Evolutionary conservation across 2,329 filamentous ascomycete genomes (phyloP).

Genomic region (Fusarium humuli): DNA sequence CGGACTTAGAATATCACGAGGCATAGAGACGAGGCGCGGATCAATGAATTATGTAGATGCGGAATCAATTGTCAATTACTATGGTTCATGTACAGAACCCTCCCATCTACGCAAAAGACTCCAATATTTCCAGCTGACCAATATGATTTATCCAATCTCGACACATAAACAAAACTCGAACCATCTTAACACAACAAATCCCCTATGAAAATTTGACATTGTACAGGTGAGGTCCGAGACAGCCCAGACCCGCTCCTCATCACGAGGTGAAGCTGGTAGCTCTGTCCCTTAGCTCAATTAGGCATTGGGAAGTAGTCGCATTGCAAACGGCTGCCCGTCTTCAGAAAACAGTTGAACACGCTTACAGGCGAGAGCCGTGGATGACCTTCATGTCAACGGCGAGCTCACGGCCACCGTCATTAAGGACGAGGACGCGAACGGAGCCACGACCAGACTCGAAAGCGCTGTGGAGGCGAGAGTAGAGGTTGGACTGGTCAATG

Average conservation of each 20-base stretch:
- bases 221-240: conserved; percentile 36
- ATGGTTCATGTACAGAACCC: conserved; percentile 57
- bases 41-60: conserved; percentile 31
- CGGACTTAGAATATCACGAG: neutral
- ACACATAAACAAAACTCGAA: conserved; percentile 44
- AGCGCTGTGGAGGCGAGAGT: conserved; percentile 80
- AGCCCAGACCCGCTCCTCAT: conserved; percentile 26
- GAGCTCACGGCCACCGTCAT: conserved; percentile 91
- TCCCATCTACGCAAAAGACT: conserved; percentile 57
- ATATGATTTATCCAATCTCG: conserved; percentile 51
- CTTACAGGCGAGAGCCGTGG: conserved; percentile 78
- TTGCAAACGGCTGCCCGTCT: conserved; percentile 40
- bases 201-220: conserved; percentile 33
- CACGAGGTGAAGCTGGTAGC: conserved; percentile 32
- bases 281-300: conserved; percentile 30
- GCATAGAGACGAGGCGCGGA: neutral
- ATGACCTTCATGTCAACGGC: conserved; percentile 99
- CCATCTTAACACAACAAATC: conserved; percentile 44
- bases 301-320: conserved; percentile 39
- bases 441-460: conserved; percentile 94
- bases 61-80: conserved; percentile 51
- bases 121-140: conserved; percentile 51
- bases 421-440: conserved; percentile 95
- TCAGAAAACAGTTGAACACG: conserved; percentile 37
- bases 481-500: conserved; percentile 94